These are phyloP conservation scores for Rubia tinctorum DNA, from an alignment of 305 asterid species.

Conservation along the genomic window DNA sequence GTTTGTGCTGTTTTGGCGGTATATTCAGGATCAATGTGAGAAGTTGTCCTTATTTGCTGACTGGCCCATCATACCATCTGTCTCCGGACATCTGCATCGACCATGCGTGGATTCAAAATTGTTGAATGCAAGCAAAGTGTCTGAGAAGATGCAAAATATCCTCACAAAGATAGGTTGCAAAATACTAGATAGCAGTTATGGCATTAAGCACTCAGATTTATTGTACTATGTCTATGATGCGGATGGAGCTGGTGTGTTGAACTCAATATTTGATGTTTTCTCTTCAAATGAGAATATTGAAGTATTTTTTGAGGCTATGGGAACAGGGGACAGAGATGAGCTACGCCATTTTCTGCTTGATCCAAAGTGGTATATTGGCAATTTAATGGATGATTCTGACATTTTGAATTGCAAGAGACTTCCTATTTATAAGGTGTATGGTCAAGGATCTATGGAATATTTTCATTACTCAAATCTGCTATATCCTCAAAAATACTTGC, in stretches of 20 bases:
- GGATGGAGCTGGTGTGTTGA: conserved; percentile 71
- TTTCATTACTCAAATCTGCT: conserved; percentile 73
- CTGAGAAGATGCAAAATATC: conserved; percentile 59
- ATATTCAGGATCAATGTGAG: conserved; percentile 62
- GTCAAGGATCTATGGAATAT: conserved; percentile 50
- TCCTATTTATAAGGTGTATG: conserved; percentile 74
- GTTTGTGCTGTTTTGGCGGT: conserved; percentile 85
- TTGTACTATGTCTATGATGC: conserved; percentile 58
- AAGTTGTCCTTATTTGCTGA: conserved; percentile 72
- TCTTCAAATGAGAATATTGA: conserved; percentile 57
- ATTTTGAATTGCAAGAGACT: conserved; percentile 88
- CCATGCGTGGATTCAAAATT: conserved; percentile 63
- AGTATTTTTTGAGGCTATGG: conserved; percentile 63
- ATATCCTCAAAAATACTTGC: conserved; percentile 72
- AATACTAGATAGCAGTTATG: conserved; percentile 56
- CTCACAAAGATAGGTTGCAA: conserved; percentile 87
- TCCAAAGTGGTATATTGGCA: conserved; percentile 84
- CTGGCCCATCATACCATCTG: conserved; percentile 93
- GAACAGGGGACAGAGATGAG: conserved; percentile 78
- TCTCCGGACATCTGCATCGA: conserved; percentile 68
- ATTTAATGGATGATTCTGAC: conserved; percentile 65
- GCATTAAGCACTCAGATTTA: conserved; percentile 71
- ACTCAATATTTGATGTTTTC: conserved; percentile 66
- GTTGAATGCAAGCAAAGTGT: conserved; percentile 53
- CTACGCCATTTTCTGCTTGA: conserved; percentile 79